Evolutionary conservation across 1,139 yeast genomes (phyloP), one percentile per base, ranked within the genome.

Genomic region (Chernovozyma sophiae-reginae): DNA sequence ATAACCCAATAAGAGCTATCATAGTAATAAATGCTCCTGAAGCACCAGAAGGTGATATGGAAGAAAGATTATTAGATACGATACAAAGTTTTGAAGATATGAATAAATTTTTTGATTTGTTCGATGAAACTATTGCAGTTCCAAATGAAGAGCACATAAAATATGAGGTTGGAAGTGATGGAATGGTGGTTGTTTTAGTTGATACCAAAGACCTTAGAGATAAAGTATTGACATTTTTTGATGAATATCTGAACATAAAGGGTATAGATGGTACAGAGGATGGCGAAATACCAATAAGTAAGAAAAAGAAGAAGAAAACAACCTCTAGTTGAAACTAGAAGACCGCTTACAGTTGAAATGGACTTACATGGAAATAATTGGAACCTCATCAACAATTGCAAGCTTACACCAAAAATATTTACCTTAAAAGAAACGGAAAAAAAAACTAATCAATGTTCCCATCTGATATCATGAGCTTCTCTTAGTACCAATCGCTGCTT

Each of bases 81-180:
- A 63, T 76, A 30, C 71, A 67, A 46, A 68, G 71, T 15, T 65
- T 73, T 48, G 71, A 65, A 19, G 72, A 66, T 34, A 69, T 80
- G 52, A 80, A 81, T 49, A 57, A 53, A 24, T 80, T 81, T 59
- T 81, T 81, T 50, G 85, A 81, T 51, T 60, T 58, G 35, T 81
- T 81, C 49, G 87, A 81, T 51, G 77, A 68, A 31, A 60, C 60
- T 24, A 68, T 81, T 18, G 83, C 86, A 24, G 67, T 75, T 43
- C 86, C 86, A 22, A 80, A 81, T 48, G 84, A 80, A 44, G 81
- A 78, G 4, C 75, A 75, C 48, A 74, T 81, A 44, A 80, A 80
- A 51, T 81, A 81, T 49, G 86, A 81, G 48, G 84, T 80, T 6
- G 85, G 85, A 4, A 77, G 83, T 42, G 87, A 81, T 51, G 87